Evolutionary conservation across 2,329 filamentous ascomycete species (phyloP).

Genomic region (Apiospora phragmitis): DNA sequence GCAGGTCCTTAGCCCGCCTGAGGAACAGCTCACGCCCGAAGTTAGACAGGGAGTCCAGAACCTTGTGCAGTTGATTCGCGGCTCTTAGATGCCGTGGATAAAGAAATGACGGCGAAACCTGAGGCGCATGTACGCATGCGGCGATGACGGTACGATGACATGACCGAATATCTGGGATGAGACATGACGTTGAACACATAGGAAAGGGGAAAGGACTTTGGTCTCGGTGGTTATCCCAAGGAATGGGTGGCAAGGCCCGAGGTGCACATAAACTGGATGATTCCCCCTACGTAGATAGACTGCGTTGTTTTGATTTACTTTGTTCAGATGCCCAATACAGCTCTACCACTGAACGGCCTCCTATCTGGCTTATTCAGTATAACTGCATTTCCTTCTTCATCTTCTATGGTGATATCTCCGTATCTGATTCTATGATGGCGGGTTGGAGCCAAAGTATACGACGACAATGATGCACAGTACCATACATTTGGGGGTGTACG

Average conservation of each 20-base stretch:
- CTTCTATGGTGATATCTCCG: neutral
- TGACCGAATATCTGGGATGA: constrained; percentile 8
- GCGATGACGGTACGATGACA: constrained; percentile 13
- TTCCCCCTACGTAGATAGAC: constrained; percentile 14
- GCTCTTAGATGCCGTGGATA: neutral
- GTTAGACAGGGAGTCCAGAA: constrained; percentile 67
- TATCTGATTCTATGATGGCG: neutral
- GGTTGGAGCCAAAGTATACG: neutral
- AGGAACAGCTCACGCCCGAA: constrained; percentile 74
- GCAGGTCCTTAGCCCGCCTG: constrained; percentile 68
- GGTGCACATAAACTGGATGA: constrained; percentile 13
- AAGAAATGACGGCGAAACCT: constrained; percentile 2
- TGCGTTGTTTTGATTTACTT: constrained; percentile 8
- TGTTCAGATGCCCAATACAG: neutral
- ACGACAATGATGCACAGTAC: too few species aligned
- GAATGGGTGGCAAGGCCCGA: constrained; percentile 8
- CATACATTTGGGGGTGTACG: too few species aligned
- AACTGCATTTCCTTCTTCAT: neutral
- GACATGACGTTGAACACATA: constrained; percentile 4
- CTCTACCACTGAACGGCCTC: neutral
- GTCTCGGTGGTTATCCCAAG: constrained; percentile 1
- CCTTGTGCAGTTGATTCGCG: constrained; percentile 47
- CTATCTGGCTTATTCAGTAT: neutral
- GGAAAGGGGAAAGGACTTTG: constrained; percentile 3
- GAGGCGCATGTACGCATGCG: neutral